Conservation (phyloP, 352 stramenopile genomes). For the Globisporangium cederbergense region DNA sequence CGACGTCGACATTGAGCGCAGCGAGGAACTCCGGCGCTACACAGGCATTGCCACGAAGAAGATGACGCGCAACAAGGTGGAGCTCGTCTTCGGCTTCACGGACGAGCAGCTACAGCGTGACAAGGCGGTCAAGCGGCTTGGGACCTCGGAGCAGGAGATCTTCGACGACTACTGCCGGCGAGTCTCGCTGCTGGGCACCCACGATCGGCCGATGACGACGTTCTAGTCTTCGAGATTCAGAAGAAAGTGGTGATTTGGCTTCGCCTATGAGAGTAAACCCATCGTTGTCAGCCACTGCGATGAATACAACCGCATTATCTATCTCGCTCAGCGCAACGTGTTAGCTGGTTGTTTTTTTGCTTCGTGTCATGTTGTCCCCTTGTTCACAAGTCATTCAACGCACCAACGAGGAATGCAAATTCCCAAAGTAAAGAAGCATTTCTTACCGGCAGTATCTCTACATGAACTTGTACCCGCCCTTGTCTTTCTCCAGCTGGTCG, state of each 20-base stretch:
- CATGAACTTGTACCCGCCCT: slow-evolving; percentile 31
- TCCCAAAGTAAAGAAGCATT: not conserved
- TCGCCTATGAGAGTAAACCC: not conserved
- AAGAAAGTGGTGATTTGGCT: too few species aligned
- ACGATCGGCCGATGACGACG: slow-evolving; percentile 17
- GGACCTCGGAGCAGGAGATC: slow-evolving; percentile 61
- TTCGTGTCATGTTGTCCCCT: not conserved
- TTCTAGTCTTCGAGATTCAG: not conserved
- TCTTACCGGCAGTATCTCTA: slow-evolving; percentile 6
- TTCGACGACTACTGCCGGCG: slow-evolving; percentile 54
- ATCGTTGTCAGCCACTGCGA: not conserved
- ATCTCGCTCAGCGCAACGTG: not conserved
- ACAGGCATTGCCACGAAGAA: slow-evolving; percentile 34
- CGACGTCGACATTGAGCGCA: slow-evolving; percentile 50
- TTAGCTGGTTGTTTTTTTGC: not conserved
- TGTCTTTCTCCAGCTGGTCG: slow-evolving; percentile 74
- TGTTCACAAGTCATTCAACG: too few species aligned
- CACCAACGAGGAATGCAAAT: too few species aligned
- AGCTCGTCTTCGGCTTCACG: slow-evolving; percentile 66
- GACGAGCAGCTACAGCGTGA: slow-evolving; percentile 55
- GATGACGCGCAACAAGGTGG: slow-evolving; percentile 34
- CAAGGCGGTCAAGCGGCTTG: slow-evolving; percentile 53
- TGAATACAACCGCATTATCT: slow-evolving; percentile 10
- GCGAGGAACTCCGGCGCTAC: slow-evolving; percentile 55
- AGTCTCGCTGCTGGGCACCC: slow-evolving; percentile 41